Percentiles rank a stretch among this genome's conserved stretches.
phyloP scores from a whole-genome alignment of 768 basidiomycete genomes.

The Tricholoma flavovirens region DNA sequence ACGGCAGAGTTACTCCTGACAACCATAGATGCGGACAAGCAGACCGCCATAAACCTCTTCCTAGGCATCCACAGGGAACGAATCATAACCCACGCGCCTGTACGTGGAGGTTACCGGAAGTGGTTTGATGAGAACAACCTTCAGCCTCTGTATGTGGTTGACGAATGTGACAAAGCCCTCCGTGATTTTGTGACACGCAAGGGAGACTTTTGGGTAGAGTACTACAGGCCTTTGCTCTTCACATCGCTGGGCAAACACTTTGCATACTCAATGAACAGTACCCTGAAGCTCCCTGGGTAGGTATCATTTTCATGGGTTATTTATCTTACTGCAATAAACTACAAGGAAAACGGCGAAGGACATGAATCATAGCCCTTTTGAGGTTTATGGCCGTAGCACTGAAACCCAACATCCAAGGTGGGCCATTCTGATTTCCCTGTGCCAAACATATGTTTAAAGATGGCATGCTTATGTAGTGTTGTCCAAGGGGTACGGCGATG shows the following conservation, averaged over 20 bases:
- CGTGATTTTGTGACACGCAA: slow-evolving; percentile 50
- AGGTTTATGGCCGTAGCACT: slow-evolving; percentile 43
- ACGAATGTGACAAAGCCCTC: slow-evolving; percentile 60
- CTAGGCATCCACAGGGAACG: slow-evolving; percentile 67
- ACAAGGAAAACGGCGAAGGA: slow-evolving; percentile 64
- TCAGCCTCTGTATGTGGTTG: slow-evolving; percentile 57
- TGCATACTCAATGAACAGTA: slow-evolving; percentile 90
- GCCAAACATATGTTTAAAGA: slow-evolving; percentile 1
- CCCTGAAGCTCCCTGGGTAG: slow-evolving; percentile 75
- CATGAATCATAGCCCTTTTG: slow-evolving; percentile 71
- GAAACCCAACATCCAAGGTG: slow-evolving; percentile 32
- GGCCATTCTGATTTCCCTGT: neutral
- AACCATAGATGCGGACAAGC: slow-evolving; percentile 85
- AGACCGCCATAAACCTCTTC: slow-evolving; percentile 96
- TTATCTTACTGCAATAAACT: neutral
- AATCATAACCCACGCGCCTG: slow-evolving; percentile 41
- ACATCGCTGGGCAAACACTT: slow-evolving; percentile 86
- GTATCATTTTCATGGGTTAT: slow-evolving; percentile 14
- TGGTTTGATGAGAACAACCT: slow-evolving; percentile 82
- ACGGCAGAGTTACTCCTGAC: neutral
- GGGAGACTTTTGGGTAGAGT: slow-evolving; percentile 84
- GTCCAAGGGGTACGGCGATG: slow-evolving; percentile 76
- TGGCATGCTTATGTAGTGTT: slow-evolving; percentile 35
- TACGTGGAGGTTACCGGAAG: slow-evolving; percentile 70
- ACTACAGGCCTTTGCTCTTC: slow-evolving; percentile 80